Evolutionary conservation across 2,329 filamentous ascomycete genomes (phyloP).

Genomic region (Periconia digitata): DNA sequence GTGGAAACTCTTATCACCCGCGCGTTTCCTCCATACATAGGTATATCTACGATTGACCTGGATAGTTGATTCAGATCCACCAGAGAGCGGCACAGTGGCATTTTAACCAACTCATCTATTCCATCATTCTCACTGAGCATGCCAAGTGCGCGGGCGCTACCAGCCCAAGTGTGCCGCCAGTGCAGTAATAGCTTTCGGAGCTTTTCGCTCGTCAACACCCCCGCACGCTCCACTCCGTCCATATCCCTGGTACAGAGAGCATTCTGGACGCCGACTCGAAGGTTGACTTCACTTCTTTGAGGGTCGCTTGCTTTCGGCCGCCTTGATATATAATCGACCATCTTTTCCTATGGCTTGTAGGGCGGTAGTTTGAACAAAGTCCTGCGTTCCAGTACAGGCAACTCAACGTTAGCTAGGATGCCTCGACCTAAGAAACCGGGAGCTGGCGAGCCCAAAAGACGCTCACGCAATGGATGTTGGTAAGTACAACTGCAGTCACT

Average conservation of each 20-base stretch:
- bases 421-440: slow-evolving; percentile 67
- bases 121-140: not conserved
- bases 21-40: not conserved
- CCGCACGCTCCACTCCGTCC: slow-evolving; percentile 7
- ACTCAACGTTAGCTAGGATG: slow-evolving; percentile 49
- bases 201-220: slow-evolving; percentile 11
- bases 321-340: too few relatives aligned
- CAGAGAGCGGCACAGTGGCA: not conserved
- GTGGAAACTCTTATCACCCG: not conserved
- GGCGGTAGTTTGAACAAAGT: too few relatives aligned
- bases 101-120: not conserved
- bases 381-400: too few relatives aligned
- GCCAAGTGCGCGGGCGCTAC: not conserved
- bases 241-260: not conserved
- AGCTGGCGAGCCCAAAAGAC: slow-evolving; percentile 65
- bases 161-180: slow-evolving; percentile 8
- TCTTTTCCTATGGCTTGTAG: too few relatives aligned
- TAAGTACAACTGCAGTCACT: slow-evolving; percentile 33
- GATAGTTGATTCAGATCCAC: not conserved
- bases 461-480: slow-evolving; percentile 71
- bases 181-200: slow-evolving; percentile 5
- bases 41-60: not conserved
- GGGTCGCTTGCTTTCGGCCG: not conserved
- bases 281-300: not conserved
- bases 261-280: not conserved